Conservation (phyloP, 2,329 filamentous ascomycete genomes). For the Daldinia sp. region DNA sequence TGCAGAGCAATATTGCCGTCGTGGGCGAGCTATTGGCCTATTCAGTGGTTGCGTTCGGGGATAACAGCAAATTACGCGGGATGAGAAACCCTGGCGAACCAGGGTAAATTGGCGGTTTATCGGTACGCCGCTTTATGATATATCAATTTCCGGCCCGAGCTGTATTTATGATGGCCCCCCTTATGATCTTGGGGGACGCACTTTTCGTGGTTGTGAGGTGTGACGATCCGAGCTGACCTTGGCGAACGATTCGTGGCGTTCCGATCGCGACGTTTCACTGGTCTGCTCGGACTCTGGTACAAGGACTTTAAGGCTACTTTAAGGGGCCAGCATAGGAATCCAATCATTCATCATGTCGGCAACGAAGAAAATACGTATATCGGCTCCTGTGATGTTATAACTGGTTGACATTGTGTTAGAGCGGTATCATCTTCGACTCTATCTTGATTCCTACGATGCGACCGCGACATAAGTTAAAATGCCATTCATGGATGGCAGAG, state of each 20-base stretch:
- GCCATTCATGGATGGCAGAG: no score
- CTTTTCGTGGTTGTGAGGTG: not conserved
- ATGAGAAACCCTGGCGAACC: not conserved
- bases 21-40: not conserved
- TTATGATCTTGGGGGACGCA: not conserved
- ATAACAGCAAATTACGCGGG: not conserved
- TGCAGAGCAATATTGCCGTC: not conserved
- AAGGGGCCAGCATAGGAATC: not conserved
- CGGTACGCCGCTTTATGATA: not conserved
- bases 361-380: not conserved
- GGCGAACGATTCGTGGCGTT: not conserved
- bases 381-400: not conserved
- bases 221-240: not conserved
- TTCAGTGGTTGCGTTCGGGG: not conserved
- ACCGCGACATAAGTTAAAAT: not conserved
- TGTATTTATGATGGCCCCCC: not conserved
- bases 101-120: not conserved
- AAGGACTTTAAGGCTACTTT: constrained; percentile 4
- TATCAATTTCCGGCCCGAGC: not conserved
- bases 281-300: not conserved
- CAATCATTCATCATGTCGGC: not conserved
- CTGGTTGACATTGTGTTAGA: not conserved
- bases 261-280: not conserved
- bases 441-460: not conserved
- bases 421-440: not conserved